phyloP scores from a whole-genome alignment of 164 flowering plant species.

The Nymphaea thermarum region DNA sequence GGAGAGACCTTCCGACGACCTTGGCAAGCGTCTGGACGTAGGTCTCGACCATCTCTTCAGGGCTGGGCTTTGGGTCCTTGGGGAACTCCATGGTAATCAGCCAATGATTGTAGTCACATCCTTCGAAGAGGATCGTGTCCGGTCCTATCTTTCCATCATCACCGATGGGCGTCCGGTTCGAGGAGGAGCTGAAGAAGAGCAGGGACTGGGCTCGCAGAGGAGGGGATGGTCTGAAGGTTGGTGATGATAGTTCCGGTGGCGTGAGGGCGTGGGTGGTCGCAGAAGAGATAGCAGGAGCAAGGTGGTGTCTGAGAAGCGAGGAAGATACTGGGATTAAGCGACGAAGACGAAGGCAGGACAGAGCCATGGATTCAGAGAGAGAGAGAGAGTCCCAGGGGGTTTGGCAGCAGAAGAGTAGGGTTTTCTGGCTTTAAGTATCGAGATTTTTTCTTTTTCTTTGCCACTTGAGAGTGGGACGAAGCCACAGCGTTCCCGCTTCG shows the following conservation, averaged over 20 bases:
- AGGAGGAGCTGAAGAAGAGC: constrained; percentile 11
- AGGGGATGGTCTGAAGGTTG: background rate
- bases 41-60: constrained; percentile 78
- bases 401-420: constrained; percentile 3
- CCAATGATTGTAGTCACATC: constrained; percentile 98
- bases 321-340: constrained; percentile 28
- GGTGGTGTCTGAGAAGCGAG: constrained; percentile 1
- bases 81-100: constrained; percentile 77
- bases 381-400: background rate
- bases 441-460: too few species aligned
- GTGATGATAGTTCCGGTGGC: background rate
- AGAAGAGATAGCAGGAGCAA: constrained; percentile 10
- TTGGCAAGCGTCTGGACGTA: constrained; percentile 67
- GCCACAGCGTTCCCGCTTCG: too few species aligned
- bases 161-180: constrained; percentile 2
- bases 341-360: constrained; percentile 36
- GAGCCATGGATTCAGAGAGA: constrained; percentile 27
- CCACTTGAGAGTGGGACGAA: too few species aligned
- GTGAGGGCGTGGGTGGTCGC: constrained; percentile 6
- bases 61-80: constrained; percentile 43
- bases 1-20: constrained; percentile 61
- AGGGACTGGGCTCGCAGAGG: background rate
- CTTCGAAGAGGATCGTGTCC: constrained; percentile 64
- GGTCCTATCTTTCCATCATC: constrained; percentile 39
- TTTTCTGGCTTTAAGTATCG: background rate